phyloP scores from a whole-genome alignment of 345 rosid species.

The Hypericum perforatum region DNA sequence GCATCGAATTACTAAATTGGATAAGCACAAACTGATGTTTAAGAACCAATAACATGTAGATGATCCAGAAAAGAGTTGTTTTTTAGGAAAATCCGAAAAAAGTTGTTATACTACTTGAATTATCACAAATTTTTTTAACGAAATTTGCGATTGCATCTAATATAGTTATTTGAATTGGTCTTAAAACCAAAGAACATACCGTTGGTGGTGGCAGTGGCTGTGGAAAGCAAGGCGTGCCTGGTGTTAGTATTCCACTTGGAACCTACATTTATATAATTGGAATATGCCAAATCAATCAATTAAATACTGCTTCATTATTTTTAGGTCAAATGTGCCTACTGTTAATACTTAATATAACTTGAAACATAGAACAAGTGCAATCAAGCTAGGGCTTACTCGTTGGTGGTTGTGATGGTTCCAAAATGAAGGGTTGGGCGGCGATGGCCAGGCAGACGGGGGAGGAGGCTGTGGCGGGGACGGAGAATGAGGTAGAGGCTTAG shows the following conservation, averaged over 20 bases:
- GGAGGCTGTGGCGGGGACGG: conserved; percentile 23
- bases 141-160: too few species aligned
- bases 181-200: conserved; percentile 19
- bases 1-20: too few species aligned
- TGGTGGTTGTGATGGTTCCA: conserved; percentile 55
- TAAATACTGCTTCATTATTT: not conserved
- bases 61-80: too few species aligned
- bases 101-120: too few species aligned
- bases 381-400: conserved; percentile 18
- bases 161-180: too few species aligned
- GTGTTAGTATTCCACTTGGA: conserved; percentile 31
- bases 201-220: conserved; percentile 33
- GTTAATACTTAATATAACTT: not conserved
- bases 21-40: too few species aligned
- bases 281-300: not conserved
- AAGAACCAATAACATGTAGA: too few species aligned
- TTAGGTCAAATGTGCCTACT: too few species aligned
- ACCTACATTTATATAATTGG: conserved; percentile 19
- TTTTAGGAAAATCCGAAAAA: too few species aligned
- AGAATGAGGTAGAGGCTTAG: conserved; percentile 41
- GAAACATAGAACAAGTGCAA: too few species aligned
- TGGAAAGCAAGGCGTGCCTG: conserved; percentile 49
- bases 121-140: too few species aligned
- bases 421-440: conserved; percentile 29
- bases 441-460: conserved; percentile 34